A percentile compares a stretch with the other conserved stretches of the same genome.
Evolutionary conservation across 139 green algal genomes (phyloP).

Genomic region (Picochlorum sp.): DNA sequence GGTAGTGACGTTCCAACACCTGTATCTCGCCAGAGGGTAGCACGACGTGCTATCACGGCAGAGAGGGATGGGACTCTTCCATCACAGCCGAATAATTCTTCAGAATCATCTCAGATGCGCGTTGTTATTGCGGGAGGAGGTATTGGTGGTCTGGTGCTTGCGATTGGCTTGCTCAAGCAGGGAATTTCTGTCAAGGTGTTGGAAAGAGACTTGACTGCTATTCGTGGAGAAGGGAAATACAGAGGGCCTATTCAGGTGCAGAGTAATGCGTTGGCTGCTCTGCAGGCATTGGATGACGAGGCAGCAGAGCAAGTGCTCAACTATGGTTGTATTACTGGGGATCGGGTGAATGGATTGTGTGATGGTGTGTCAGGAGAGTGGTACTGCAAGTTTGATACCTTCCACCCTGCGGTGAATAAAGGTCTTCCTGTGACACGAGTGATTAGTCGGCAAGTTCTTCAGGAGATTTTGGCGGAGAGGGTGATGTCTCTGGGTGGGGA

Average conservation of each 20-base stretch:
- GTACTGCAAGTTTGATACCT: conserved; percentile 98
- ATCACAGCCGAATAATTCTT: neutral
- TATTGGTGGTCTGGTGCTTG: conserved; percentile 84
- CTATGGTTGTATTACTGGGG: conserved; percentile 75
- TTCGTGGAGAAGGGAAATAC: conserved; percentile 90
- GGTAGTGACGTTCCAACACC: too few species aligned
- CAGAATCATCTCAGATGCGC: neutral
- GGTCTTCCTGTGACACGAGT: conserved; percentile 91
- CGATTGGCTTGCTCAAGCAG: conserved; percentile 69
- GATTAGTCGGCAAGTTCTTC: conserved; percentile 73
- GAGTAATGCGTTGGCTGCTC: conserved; percentile 76
- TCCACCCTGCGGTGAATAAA: conserved; percentile 75
- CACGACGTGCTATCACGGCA: too few species aligned
- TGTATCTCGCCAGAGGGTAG: too few species aligned
- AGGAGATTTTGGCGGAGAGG: conserved; percentile 55
- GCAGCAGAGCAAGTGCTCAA: conserved; percentile 56
- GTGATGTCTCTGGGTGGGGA: conserved; percentile 28
- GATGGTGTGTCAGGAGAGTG: conserved; percentile 86
- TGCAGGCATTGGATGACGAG: conserved; percentile 73
- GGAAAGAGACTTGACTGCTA: conserved; percentile 86
- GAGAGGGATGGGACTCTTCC: too few species aligned
- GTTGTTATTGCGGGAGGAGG: conserved; percentile 77
- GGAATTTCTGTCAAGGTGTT: conserved; percentile 75
- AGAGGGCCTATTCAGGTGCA: conserved; percentile 88
- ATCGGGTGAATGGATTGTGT: conserved; percentile 83